Percentiles rank a stretch among this genome's conserved stretches.
These are phyloP conservation scores for Crataegus laevigata DNA, from an alignment of 306 rosid species.

Conservation along the genomic window DNA sequence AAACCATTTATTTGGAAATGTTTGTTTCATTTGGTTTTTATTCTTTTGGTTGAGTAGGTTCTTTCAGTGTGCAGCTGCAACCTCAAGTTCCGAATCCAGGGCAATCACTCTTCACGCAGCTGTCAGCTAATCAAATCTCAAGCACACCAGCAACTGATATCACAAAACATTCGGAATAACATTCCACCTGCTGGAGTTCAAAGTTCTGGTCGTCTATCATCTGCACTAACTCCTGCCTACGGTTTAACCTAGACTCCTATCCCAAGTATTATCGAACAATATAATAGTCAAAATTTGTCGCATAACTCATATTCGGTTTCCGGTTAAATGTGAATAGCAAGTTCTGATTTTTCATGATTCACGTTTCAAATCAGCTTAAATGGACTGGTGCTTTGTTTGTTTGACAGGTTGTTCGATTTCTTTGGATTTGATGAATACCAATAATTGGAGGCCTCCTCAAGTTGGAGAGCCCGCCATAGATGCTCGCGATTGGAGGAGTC, in stretches of 20 bases:
- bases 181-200: slow-evolving; percentile 41
- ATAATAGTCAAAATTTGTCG: too few relatives aligned
- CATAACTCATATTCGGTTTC: too few relatives aligned
- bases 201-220: slow-evolving; percentile 25
- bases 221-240: slow-evolving; percentile 38
- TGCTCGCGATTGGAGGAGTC: slow-evolving; percentile 44
- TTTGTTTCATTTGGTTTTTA: not conserved
- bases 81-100: slow-evolving; percentile 53
- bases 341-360: too few relatives aligned
- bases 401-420: not conserved
- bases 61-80: slow-evolving; percentile 37
- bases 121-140: slow-evolving; percentile 52
- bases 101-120: slow-evolving; percentile 39
- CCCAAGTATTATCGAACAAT: slow-evolving; percentile 51
- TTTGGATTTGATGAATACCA: slow-evolving; percentile 11
- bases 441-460: slow-evolving; percentile 11
- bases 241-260: slow-evolving; percentile 47
- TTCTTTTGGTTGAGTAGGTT: slow-evolving; percentile 26
- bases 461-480: slow-evolving; percentile 21
- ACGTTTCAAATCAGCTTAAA: not conserved
- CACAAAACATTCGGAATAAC: slow-evolving; percentile 54
- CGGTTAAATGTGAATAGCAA: too few relatives aligned
- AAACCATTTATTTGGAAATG: not conserved
- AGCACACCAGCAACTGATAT: slow-evolving; percentile 47
- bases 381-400: not conserved